These are phyloP conservation scores for Leccinum incarnatum DNA, from an alignment of 768 basidiomycete species.

Conservation along the genomic window DNA sequence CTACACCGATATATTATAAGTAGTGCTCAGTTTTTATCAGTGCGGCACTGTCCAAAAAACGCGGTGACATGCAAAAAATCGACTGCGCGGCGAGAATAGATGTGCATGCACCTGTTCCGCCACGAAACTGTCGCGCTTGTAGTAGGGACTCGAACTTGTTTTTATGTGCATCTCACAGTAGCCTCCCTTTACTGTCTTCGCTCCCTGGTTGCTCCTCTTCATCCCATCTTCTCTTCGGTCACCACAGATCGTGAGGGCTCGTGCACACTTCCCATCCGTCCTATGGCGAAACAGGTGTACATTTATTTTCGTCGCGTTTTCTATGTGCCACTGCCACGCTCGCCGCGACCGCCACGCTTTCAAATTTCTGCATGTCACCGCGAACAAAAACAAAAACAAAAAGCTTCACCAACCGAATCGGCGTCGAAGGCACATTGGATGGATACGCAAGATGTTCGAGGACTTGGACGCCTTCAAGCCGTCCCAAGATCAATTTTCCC, in stretches of 20 bases:
- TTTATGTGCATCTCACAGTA: slow-evolving; percentile 54
- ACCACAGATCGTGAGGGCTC: slow-evolving; percentile 12
- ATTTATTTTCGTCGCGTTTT: no score
- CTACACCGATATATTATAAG: no score
- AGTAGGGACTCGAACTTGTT: slow-evolving; percentile 49
- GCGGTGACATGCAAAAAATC: no score
- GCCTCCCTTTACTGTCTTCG: slow-evolving; percentile 62
- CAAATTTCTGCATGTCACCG: no score
- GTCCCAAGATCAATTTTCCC: slow-evolving; percentile 29
- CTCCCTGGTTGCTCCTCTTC: slow-evolving; percentile 73
- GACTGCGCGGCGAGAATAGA: no score
- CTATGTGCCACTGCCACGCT: no score
- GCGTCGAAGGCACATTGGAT: slow-evolving; percentile 62
- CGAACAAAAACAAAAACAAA: no score
- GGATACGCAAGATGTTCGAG: slow-evolving; percentile 59
- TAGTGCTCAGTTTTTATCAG: no score
- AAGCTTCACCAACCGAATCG: slow-evolving; percentile 12
- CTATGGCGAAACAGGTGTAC: no score
- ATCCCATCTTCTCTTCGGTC: slow-evolving; percentile 50
- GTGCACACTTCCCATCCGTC: slow-evolving; percentile 14
- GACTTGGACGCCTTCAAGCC: slow-evolving; percentile 50
- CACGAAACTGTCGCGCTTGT: slow-evolving; percentile 62
- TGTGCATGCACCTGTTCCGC: no score
- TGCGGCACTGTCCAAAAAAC: no score
- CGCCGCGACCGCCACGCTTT: no score